Base-by-base conservation (phyloP, 139 green algal species). In the Coelastrella sp. region DNA sequence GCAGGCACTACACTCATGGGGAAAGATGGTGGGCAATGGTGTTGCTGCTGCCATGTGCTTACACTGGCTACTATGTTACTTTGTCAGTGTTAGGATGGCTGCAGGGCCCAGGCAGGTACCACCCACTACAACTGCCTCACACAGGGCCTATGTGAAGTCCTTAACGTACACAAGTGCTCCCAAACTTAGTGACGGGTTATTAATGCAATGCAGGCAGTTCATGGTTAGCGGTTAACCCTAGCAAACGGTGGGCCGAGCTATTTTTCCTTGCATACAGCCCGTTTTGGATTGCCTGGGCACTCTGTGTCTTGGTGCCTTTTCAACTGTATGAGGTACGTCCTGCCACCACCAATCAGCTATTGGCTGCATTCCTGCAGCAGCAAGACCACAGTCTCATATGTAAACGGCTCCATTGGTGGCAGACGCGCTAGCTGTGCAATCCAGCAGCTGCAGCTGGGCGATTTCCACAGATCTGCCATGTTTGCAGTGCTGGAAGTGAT, bases 191-290 rank as follows among this genome's bases (percentile, higher is more conserved):
- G 22, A 22, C 4, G n/a, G 6, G 56, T 0, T 35, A 22, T 49
- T 3, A 49, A 65, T 65, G 76, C 35, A 6, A 9, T 74, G 57
- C 68, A 84, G 60, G 86, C 86, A 91, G 81, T 25, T 7, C 70
- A 27, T 99, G 97, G 97, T 92, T 98, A 1, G 95, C 97, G 0
- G 86, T 85, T n/a, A 96, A 95, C 72, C 96, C 96, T 0, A 96
- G 93, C 88, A 99, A 99, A 92, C 92, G 97, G 17, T 99, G 97
- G 96, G 95, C 94, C 3, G 98, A 99, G 93, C 27, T 96, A 0
- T 97, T 99, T 87, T 98, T 98, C 88, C 93, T 99, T 19, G 85
- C 82, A 0, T 99, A 99, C 95, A 97, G 94, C 60, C 96, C 96
- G 0, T 95, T 97, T 58, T 99, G 98, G 98, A 99, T 99, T 66